phyloP scores from a whole-genome alignment of 2,329 filamentous ascomycete genomes.

The Botrytis porri region DNA sequence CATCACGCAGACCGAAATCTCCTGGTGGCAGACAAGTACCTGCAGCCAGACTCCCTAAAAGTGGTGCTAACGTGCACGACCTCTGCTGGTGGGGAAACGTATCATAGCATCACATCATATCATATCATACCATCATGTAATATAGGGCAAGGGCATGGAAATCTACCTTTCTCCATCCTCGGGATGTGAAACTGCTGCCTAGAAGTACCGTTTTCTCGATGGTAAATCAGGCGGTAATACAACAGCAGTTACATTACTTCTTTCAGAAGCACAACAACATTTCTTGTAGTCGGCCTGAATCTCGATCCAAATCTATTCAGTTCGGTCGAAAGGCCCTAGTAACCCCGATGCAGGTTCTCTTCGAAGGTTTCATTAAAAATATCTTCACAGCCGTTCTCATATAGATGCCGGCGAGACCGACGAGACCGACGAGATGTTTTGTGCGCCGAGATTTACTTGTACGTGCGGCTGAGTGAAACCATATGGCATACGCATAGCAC shows the following conservation, averaged over 20 bases:
- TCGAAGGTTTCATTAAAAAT: not conserved
- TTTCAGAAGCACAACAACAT: not conserved
- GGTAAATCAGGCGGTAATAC: not conserved
- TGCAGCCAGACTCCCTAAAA: constrained; percentile 7
- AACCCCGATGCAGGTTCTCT: not conserved
- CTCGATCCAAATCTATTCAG: not conserved
- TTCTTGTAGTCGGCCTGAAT: not conserved
- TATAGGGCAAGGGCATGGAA: not conserved
- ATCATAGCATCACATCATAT: not conserved
- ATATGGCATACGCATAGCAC: not conserved
- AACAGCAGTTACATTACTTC: not conserved
- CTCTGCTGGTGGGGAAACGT: constrained; percentile 1
- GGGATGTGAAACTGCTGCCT: not conserved
- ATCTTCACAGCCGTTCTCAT: not conserved
- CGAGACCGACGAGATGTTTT: not conserved
- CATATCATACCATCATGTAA: not conserved
- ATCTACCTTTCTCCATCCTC: not conserved
- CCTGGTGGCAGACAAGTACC: not conserved
- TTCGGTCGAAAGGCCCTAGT: not conserved
- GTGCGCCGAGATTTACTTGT: not conserved
- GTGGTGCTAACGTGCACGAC: constrained; percentile 7
- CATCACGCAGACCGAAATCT: not conserved
- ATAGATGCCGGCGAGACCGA: not conserved
- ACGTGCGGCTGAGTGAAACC: constrained; percentile 11
- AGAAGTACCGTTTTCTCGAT: not conserved